Evolutionary conservation across 2,329 filamentous ascomycete species (phyloP).

Genomic region (Colletotrichum brevisporum): DNA sequence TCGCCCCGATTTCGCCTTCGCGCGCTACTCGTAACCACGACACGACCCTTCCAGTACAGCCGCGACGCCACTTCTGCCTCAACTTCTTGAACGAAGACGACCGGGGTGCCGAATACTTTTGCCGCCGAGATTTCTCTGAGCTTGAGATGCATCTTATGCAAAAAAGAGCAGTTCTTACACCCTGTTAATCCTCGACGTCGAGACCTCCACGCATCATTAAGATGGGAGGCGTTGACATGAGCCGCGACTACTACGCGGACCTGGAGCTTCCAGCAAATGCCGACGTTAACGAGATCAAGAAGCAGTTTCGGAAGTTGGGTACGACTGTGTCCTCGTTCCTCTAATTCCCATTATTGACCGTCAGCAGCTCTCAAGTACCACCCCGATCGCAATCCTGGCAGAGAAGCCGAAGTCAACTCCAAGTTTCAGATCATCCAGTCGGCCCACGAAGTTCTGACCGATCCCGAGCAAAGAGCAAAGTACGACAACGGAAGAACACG

Average conservation of each 20-base stretch:
- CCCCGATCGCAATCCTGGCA: constrained; percentile 89
- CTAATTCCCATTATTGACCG: constrained; percentile 44
- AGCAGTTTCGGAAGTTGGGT: constrained; percentile 88
- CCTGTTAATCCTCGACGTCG: constrained; percentile 15
- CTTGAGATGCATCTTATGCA: constrained; percentile 26
- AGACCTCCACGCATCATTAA: constrained; percentile 46
- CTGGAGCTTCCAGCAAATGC: constrained; percentile 79
- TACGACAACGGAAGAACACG: constrained; percentile 65
- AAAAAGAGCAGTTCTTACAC: constrained; percentile 1
- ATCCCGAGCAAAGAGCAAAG: constrained; percentile 64
- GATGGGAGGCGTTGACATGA: constrained; percentile 79
- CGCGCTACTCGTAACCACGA: too few species aligned
- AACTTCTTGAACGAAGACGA: too few species aligned
- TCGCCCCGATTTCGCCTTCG: neutral
- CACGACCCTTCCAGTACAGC: too few species aligned
- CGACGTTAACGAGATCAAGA: constrained; percentile 83
- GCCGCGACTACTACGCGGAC: constrained; percentile 88
- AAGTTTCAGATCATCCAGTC: constrained; percentile 91
- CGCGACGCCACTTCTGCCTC: too few species aligned
- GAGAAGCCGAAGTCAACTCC: constrained; percentile 82
- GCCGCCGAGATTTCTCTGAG: neutral
- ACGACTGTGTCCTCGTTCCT: constrained; percentile 11
- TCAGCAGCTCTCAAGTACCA: constrained; percentile 83
- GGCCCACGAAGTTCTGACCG: constrained; percentile 81
- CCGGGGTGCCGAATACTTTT: too few species aligned